These are phyloP conservation scores for Chernovozyma sophiae-reginae DNA, from an alignment of 1,139 yeast species.

Conservation along the genomic window DNA sequence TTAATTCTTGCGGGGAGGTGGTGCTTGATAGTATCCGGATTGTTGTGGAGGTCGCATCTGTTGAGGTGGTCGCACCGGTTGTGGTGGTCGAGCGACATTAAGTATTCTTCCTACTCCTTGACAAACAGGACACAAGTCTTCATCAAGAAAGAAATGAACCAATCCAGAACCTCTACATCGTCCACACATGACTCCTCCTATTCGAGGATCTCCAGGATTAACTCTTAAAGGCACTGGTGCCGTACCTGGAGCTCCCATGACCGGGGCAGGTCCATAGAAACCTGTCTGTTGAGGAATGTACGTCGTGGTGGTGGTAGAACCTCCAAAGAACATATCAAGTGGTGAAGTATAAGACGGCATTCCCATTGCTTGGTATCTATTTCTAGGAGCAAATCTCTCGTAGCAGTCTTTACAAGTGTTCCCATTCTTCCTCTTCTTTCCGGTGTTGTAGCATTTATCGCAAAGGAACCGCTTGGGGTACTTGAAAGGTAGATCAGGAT, in stretches of 20 bases:
- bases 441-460: conserved; percentile 72
- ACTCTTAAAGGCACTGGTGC: conserved; percentile 41
- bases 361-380: conserved; percentile 10
- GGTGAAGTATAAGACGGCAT: conserved; percentile 6
- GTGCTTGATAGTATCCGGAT: background rate
- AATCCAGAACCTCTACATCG: conserved; percentile 72
- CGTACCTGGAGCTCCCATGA: conserved; percentile 6
- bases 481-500: conserved; percentile 32
- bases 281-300: conserved; percentile 3
- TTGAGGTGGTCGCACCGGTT: conserved; percentile 1
- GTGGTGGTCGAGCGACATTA: conserved; percentile 8
- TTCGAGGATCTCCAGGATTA: conserved; percentile 76
- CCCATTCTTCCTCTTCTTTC: conserved; percentile 61
- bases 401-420: conserved; percentile 70
- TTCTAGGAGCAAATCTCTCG: conserved; percentile 54
- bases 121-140: conserved; percentile 57
- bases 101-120: conserved; percentile 61
- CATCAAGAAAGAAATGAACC: conserved; percentile 49
- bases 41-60: no score
- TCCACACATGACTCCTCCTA: conserved; percentile 80
- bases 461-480: conserved; percentile 66
- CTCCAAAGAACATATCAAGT: conserved; percentile 14
- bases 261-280: conserved; percentile 6
- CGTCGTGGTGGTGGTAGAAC: conserved; percentile 14
- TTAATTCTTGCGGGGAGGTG: background rate